phyloP scores from a whole-genome alignment of 768 basidiomycete species.

The Fomitopsis serialis region DNA sequence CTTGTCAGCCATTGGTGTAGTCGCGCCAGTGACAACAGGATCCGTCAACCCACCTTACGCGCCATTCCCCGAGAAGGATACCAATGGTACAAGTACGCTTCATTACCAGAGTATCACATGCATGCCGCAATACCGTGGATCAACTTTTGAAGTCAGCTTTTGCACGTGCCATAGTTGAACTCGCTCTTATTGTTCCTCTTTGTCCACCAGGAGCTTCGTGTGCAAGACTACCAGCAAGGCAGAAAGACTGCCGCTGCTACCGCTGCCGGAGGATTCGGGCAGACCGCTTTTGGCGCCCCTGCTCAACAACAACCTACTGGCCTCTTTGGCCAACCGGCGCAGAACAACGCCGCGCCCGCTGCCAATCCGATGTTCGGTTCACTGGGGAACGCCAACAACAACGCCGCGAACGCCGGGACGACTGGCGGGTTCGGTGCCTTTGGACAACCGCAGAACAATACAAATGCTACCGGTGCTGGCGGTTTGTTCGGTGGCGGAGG shows the following conservation, averaged over 20 bases:
- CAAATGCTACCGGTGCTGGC: constrained; percentile 11
- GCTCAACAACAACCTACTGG: constrained; percentile 18
- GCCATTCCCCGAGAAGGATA: constrained; percentile 63
- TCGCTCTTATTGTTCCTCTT: constrained; percentile 4
- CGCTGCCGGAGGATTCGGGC: constrained; percentile 23
- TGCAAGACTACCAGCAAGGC: constrained; percentile 43
- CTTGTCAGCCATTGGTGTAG: constrained; percentile 8
- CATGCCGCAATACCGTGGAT: constrained; percentile 72
- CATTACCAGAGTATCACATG: constrained; percentile 82
- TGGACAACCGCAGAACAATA: constrained; percentile 20
- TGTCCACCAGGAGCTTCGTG: constrained; percentile 35
- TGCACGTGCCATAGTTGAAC: not conserved
- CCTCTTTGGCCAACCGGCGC: constrained; percentile 26
- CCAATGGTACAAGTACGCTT: constrained; percentile 37
- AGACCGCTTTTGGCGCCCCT: constrained; percentile 27
- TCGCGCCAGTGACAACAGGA: constrained; percentile 62
- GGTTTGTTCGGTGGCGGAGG: constrained; percentile 21
- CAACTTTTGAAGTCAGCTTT: constrained; percentile 49
- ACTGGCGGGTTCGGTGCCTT: constrained; percentile 26
- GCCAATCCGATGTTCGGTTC: constrained; percentile 22
- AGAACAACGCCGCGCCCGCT: constrained; percentile 22
- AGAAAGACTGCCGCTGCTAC: constrained; percentile 32
- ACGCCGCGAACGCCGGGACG: constrained; percentile 17
- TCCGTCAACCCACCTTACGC: constrained; percentile 61
- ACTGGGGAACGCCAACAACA: constrained; percentile 20